Conservation (phyloP, 169 alveolate genomes). For the Plasmodium gallinaceum region DNA sequence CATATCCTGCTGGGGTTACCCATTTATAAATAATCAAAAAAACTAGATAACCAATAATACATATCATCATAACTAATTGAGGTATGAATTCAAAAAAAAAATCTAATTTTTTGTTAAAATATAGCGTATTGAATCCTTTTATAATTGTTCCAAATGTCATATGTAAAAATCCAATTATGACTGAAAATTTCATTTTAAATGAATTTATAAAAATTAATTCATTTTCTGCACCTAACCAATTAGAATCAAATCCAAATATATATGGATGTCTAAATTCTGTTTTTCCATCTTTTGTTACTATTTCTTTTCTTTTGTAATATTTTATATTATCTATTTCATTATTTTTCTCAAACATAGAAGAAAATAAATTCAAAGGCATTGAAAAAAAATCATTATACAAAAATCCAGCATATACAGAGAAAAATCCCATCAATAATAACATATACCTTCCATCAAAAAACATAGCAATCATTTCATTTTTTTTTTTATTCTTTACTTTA, state of each 20-base stretch:
- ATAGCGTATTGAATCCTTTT: constrained; percentile 95
- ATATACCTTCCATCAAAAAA: constrained; percentile 92
- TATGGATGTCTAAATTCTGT: constrained; percentile 86
- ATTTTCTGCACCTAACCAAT: constrained; percentile 97
- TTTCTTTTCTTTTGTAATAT: constrained; percentile 64
- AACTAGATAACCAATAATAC: constrained; percentile 97
- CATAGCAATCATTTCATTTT: constrained; percentile 84
- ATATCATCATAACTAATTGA: constrained; percentile 94
- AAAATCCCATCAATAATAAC: constrained; percentile 95
- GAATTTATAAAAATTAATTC: constrained; percentile 97
- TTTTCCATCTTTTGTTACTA: constrained; percentile 41
- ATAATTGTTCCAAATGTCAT: constrained; percentile 96
- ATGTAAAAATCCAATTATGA: constrained; percentile 93
- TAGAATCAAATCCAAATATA: constrained; percentile 98
- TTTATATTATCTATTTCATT: constrained; percentile 51
- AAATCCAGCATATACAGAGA: constrained; percentile 96
- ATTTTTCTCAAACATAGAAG: constrained; percentile 89
- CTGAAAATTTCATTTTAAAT: constrained; percentile 99
- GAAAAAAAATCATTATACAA: constrained; percentile 98
- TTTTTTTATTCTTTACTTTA: constrained; percentile 82
- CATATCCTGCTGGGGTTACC: constrained; percentile 91
- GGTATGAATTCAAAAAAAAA: constrained; percentile 98
- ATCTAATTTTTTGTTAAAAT: constrained; percentile 92
- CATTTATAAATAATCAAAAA: constrained; percentile 95
- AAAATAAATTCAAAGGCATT: constrained; percentile 94